Evolutionary conservation across 805 yeast species (phyloP), one percentile per base, ranked within the genome.

Genomic region (Peterozyma xylosa): DNA sequence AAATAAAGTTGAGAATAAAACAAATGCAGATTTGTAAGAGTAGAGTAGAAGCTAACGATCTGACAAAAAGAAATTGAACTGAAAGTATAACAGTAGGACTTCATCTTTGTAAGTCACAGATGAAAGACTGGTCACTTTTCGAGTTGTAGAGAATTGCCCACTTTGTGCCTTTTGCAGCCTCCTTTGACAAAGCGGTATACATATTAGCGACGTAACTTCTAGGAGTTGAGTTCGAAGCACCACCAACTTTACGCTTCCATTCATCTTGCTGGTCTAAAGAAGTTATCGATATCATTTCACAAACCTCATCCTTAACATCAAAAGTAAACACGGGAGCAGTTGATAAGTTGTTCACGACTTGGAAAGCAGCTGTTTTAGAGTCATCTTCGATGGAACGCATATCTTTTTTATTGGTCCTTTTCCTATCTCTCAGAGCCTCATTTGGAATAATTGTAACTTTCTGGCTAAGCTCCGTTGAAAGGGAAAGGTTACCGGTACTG

Each of bases 241-340:
- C 88, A 7, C 90, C 86, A 4, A 91, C 88, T 51, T 86, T 84
- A 53, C 95, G 74, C 42, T 82, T 66, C 87, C 88, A 82, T 70
- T 86, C 91, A 48, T 87, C 95, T 41, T 78, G 81, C 49, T 78
- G 88, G 29, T 71, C 69, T n/a, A 87, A 62, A 0, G 95, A 82
- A 0, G 90, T 83, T 2, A 82, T 74, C 11, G 85, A 72, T 35
- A 91, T 85, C 74, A 89, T 85, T 41, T 89, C 91, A 48, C 93
- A 60, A 2, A 87, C 85, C 48, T 89, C 97, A 52, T 87, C 96
- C 48, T 82, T 73, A 3, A 77, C 79, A 57, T 91, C 98, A 32
- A 91, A 77, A 0, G 84, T 76, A 39, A 89, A 70, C 0, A 91
- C 75, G 0, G 97, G 91, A 0, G 93, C 82, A 17, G 66, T 62